These are phyloP conservation scores for Ophiognomonia clavigignenti-juglandacearum DNA, from an alignment of 2,329 filamentous ascomycete genomes.

Conservation along the genomic window DNA sequence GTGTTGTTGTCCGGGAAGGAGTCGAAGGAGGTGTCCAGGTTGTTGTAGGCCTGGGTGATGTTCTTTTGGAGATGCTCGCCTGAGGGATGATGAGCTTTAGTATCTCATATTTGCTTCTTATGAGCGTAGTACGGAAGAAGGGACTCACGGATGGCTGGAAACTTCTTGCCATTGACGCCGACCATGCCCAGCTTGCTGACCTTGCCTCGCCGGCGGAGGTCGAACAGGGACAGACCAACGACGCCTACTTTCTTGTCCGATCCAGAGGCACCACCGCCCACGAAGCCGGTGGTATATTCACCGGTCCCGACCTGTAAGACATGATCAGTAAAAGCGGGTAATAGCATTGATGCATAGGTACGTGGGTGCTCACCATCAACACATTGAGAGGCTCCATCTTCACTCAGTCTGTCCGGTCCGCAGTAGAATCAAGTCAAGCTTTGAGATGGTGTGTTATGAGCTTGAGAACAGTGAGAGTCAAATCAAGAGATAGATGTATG, in stretches of 20 bases:
- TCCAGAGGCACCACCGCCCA: constrained; percentile 73
- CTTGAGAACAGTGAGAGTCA: too few species aligned
- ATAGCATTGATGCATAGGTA: background rate
- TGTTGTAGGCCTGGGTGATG: constrained; percentile 83
- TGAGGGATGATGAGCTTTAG: constrained; percentile 61
- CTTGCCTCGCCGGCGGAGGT: constrained; percentile 82
- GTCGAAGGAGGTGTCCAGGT: constrained; percentile 78
- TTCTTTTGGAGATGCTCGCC: constrained; percentile 82
- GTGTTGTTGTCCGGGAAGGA: constrained; percentile 74
- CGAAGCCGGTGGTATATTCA: constrained; percentile 95
- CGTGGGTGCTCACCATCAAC: constrained; percentile 53
- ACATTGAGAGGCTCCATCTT: constrained; percentile 59
- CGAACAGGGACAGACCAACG: constrained; percentile 84
- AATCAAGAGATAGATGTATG: too few species aligned
- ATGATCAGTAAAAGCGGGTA: constrained; percentile 10
- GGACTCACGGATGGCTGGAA: constrained; percentile 76
- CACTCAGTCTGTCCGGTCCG: background rate
- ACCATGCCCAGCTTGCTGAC: constrained; percentile 85
- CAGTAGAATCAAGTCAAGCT: background rate
- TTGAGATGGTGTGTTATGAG: too few species aligned
- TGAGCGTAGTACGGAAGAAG: background rate
- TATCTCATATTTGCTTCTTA: background rate
- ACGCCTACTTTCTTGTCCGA: constrained; percentile 97
- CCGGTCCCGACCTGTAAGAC: constrained; percentile 70
- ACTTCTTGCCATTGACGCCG: constrained; percentile 83